Evolutionary conservation across 2,329 filamentous ascomycete genomes (phyloP), one percentile per base, ranked within the genome.

Genomic region (Venturia aucupariae): DNA sequence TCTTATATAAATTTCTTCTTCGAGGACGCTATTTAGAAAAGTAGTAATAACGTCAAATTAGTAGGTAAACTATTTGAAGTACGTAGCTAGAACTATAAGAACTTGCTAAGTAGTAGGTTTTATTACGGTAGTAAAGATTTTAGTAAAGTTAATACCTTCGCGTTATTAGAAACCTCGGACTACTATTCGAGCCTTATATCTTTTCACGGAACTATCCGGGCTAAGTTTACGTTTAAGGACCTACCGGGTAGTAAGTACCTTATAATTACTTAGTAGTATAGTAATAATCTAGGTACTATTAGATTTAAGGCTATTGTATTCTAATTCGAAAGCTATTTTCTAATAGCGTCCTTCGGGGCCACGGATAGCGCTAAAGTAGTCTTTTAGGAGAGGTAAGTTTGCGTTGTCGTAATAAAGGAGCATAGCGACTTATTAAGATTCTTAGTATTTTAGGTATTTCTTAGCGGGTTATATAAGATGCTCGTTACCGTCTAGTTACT

Each of bases 11-110:
- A 75, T 66, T 7, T 68, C 65, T 46, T 71, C 42, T 10, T 73
- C 64, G 30, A 74, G 67, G 6, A 67, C 54, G 0, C 69, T 66
- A 64, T 75, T 68, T 8, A 75, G 69, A 63, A 75, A 75, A 5
- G 72, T 68, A 1, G 70, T 74, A 63, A 71, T 71, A 41, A 74
- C 69, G 64, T 74, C 70, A 64, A 74, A 72, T 66, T 74, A 67
- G 44, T 73, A 61, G 44, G 72, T 70, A 51, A 72, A 65, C 1
- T 67, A 62, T 51, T 69, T 68, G 2, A 68, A 54, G 7, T 66
- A 62, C 7, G 63, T 66, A 2, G 57, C 67, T 4, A 73, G 66
- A 0, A 68, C 68, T 41, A 74, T 72, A 13, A 73, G 66, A 8
- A 68, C 68, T 60, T 70, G 71, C 46, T 68, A 70, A 55, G 66